Evolutionary conservation across 257 asterid species (phyloP).

Genomic region (Nicotiana otophora): DNA sequence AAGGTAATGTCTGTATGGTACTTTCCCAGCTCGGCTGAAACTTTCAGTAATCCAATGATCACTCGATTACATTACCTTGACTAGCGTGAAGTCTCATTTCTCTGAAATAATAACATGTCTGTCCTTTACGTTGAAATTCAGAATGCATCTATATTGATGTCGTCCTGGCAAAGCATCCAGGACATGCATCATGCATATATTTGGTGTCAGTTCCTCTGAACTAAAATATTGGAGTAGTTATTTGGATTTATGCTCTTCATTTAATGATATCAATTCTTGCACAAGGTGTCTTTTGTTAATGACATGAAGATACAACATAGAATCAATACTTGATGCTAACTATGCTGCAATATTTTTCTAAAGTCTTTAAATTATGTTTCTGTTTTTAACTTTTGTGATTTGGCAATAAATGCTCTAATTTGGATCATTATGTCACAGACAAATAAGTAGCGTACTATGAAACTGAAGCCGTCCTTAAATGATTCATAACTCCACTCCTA

Average conservation of each 20-base stretch:
- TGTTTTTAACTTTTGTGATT: background rate
- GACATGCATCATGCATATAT: background rate
- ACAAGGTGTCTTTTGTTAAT: background rate
- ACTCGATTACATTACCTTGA: background rate
- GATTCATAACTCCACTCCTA: no score
- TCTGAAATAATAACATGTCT: background rate
- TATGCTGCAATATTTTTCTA: background rate
- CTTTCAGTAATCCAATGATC: background rate
- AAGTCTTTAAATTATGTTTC: background rate
- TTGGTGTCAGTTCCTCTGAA: background rate
- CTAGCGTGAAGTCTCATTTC: background rate
- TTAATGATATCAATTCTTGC: background rate
- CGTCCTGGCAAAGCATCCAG: background rate
- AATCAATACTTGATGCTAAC: background rate
- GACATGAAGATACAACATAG: background rate
- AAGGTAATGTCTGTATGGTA: conserved; percentile 39
- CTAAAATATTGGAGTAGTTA: background rate
- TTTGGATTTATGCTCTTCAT: background rate
- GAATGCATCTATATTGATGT: background rate
- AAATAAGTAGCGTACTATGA: no score
- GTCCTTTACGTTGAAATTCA: background rate
- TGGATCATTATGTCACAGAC: no score
- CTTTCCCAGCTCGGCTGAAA: background rate
- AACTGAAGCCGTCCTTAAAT: no score
- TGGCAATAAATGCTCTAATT: background rate